A percentile compares a stretch with the other conserved stretches of the same genome.
Evolutionary conservation across 306 rosid species (phyloP).

Genomic region (Senna siamea): DNA sequence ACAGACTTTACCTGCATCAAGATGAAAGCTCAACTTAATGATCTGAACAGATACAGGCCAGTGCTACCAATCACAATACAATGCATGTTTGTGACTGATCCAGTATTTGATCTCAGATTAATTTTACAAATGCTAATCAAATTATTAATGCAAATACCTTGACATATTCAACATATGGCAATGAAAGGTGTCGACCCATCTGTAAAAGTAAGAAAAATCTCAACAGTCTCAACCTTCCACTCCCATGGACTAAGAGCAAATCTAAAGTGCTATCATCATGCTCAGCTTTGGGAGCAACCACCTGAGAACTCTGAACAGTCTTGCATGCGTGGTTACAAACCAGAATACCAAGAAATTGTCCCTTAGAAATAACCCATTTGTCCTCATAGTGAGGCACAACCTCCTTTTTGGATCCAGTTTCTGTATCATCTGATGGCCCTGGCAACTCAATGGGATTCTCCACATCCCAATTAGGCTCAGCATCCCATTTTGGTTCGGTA

Average conservation of each 20-base stretch:
- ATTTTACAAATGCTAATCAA: constrained; percentile 19
- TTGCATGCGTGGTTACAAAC: constrained; percentile 98
- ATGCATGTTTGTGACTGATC: constrained; percentile 3
- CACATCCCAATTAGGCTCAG: constrained; percentile 82
- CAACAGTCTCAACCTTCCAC: constrained; percentile 82
- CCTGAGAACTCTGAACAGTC: constrained; percentile 96
- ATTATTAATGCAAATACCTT: constrained; percentile 66
- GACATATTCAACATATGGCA: constrained; percentile 92
- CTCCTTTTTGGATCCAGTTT: constrained; percentile 63
- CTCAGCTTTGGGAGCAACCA: constrained; percentile 94
- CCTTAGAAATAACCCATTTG: constrained; percentile 81
- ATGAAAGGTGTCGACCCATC: constrained; percentile 91
- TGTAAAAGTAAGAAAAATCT: constrained; percentile 92
- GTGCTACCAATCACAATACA: constrained; percentile 6
- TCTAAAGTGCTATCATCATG: constrained; percentile 84
- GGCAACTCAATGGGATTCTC: constrained; percentile 93
- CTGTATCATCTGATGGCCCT: constrained; percentile 75
- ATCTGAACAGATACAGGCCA: constrained; percentile 28
- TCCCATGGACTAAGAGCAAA: constrained; percentile 86
- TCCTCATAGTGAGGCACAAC: constrained; percentile 63
- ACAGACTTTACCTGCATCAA: constrained; percentile 83
- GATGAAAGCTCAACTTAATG: constrained; percentile 29
- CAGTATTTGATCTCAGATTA: constrained; percentile 12
- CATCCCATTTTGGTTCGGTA: constrained; percentile 96
- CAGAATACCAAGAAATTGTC: constrained; percentile 85